Conservation (phyloP, 352 stramenopile species). For the Thalassiosira sp. region DNA sequence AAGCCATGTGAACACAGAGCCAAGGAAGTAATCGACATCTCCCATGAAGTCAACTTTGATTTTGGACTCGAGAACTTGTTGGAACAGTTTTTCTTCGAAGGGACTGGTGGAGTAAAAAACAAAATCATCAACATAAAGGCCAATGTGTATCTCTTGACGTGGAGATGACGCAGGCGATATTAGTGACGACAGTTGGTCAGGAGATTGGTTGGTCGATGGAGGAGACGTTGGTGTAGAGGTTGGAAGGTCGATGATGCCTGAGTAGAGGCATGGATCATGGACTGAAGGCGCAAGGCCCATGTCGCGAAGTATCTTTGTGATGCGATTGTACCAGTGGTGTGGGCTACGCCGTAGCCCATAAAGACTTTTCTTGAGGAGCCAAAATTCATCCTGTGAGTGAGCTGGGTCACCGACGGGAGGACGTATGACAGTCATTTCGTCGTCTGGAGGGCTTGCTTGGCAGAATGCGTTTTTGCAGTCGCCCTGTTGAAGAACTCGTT, state of each 20-base stretch:
- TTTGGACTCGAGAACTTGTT: neutral
- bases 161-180: neutral
- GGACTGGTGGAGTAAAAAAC: conserved; percentile 15
- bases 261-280: conserved; percentile 34
- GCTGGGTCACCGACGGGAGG: conserved; percentile 21
- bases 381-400: conserved; percentile 9
- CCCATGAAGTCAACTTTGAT: neutral
- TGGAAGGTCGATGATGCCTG: neutral
- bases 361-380: conserved; percentile 35
- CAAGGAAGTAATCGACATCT: conserved; percentile 9
- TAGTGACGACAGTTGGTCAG: neutral
- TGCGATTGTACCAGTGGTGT: conserved; percentile 43
- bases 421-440: conserved; percentile 18
- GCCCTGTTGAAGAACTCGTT: conserved; percentile 18
- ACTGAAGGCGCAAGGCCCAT: conserved; percentile 13
- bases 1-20: conserved; percentile 17
- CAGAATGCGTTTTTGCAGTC: conserved; percentile 40
- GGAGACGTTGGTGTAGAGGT: neutral
- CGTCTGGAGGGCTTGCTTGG: neutral
- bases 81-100: conserved; percentile 8
- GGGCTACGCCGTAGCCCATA: conserved; percentile 26
- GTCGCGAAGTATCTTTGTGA: conserved; percentile 7
- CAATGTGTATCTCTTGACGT: neutral
- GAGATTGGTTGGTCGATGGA: neutral
- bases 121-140: conserved; percentile 26